These are phyloP conservation scores for Ogataea siamensis DNA, from an alignment of 805 yeast species.

Conservation along the genomic window DNA sequence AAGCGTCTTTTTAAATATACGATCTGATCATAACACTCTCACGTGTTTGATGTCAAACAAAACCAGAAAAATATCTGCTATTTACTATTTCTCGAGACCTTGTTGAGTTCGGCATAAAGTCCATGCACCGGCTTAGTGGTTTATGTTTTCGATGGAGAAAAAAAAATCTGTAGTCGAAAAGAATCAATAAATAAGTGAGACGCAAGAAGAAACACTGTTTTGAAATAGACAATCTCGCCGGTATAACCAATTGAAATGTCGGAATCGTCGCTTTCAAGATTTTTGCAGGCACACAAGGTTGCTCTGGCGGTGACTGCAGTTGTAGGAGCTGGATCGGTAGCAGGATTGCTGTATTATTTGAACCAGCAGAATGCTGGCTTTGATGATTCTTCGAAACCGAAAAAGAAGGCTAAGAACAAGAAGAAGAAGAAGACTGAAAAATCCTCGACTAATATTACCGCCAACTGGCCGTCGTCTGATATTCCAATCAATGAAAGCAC, in stretches of 20 bases:
- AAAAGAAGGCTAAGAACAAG: constrained; percentile 39
- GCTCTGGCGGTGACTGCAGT: constrained; percentile 50
- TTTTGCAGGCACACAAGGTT: constrained; percentile 48
- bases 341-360: constrained; percentile 46
- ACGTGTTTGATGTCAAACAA: constrained; percentile 9
- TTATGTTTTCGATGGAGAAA: constrained; percentile 10
- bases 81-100: constrained; percentile 1
- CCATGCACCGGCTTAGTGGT: constrained; percentile 1
- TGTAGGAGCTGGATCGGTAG: constrained; percentile 49
- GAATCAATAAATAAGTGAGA: constrained; percentile 9
- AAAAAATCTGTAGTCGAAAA: constrained; percentile 9
- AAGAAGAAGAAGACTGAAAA: constrained; percentile 43
- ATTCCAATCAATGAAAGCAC: constrained; percentile 51
- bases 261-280: constrained; percentile 31
- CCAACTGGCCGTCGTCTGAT: constrained; percentile 18
- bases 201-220: constrained; percentile 1
- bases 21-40: constrained; percentile 5
- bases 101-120: constrained; percentile 3
- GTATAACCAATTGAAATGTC: constrained; percentile 11
- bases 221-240: constrained; percentile 1
- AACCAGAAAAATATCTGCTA: background rate
- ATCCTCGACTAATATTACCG: constrained; percentile 28
- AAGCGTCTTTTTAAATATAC: background rate
- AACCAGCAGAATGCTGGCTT: constrained; percentile 29
- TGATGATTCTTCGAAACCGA: constrained; percentile 22